phyloP scores from a whole-genome alignment of 208 protist genomes.

The Porcisia deanei region DNA sequence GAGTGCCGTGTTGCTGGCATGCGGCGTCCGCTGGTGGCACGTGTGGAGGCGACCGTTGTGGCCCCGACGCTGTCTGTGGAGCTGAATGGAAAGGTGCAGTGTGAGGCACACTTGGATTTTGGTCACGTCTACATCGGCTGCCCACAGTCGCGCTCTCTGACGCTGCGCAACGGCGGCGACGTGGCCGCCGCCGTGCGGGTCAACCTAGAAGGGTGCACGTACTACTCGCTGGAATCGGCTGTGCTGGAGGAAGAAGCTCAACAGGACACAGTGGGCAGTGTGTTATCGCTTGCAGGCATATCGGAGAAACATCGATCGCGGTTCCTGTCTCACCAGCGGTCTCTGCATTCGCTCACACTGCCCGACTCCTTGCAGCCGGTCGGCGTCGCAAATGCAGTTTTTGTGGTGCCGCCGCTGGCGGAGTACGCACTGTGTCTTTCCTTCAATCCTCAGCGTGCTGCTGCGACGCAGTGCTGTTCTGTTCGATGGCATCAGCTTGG shows the following conservation, averaged over 20 bases:
- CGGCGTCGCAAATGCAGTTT: neutral
- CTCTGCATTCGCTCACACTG: slow-evolving; percentile 9
- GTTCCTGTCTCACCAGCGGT: slow-evolving; percentile 19
- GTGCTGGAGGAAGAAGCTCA: slow-evolving; percentile 16
- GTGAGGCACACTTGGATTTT: slow-evolving; percentile 87
- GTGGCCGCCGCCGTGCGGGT: slow-evolving; percentile 81
- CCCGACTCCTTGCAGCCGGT: slow-evolving; percentile 4
- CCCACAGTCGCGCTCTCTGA: slow-evolving; percentile 43
- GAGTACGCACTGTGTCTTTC: slow-evolving; percentile 30
- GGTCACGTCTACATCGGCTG: slow-evolving; percentile 84
- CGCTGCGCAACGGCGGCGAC: slow-evolving; percentile 76
- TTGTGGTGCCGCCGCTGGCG: slow-evolving; percentile 27
- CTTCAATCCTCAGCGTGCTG: slow-evolving; percentile 19
- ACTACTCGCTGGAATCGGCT: slow-evolving; percentile 41
- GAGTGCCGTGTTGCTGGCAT: slow-evolving; percentile 83
- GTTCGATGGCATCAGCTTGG: slow-evolving; percentile 74
- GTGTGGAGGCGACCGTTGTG: slow-evolving; percentile 70
- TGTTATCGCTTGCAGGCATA: neutral
- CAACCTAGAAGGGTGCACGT: slow-evolving; percentile 58
- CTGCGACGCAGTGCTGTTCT: slow-evolving; percentile 32
- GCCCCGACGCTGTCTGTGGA: slow-evolving; percentile 62
- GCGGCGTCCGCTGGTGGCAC: slow-evolving; percentile 58
- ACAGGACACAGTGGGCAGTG: slow-evolving; percentile 7
- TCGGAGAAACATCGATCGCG: slow-evolving; percentile 17
- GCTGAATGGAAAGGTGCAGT: slow-evolving; percentile 43